Evolutionary conservation across 2,329 filamentous ascomycete genomes (phyloP).

Genomic region (Pyrenophora graminea): DNA sequence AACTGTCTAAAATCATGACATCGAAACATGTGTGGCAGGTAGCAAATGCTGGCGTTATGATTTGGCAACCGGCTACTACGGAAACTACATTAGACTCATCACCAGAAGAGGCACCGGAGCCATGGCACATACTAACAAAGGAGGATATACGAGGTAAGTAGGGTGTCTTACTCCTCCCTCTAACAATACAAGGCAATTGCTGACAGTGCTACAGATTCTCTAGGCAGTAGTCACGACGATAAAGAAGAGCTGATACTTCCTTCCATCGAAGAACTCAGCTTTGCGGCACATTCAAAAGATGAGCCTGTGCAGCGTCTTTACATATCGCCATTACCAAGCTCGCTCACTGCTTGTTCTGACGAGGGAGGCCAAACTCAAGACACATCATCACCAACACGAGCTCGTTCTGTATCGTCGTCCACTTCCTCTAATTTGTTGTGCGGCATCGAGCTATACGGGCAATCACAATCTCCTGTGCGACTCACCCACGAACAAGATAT

Average conservation of each 20-base stretch:
- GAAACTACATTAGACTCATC: background rate
- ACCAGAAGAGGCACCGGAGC: background rate
- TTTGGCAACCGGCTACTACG: constrained; percentile 1
- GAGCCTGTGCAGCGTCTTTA: background rate
- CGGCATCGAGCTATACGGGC: background rate
- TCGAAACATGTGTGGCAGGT: background rate
- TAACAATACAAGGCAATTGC: background rate
- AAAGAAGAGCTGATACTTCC: background rate
- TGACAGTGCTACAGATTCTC: background rate
- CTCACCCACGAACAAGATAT: background rate
- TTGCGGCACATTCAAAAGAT: background rate
- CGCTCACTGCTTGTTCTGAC: background rate
- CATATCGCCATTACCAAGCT: background rate
- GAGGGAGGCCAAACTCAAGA: background rate
- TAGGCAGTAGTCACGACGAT: background rate
- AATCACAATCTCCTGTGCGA: background rate
- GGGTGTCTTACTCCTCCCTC: background rate
- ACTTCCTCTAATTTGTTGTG: background rate
- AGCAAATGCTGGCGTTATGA: background rate
- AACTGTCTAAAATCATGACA: background rate
- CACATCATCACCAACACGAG: too few relatives aligned
- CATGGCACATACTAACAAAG: background rate
- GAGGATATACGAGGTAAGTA: background rate
- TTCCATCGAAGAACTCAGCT: background rate
- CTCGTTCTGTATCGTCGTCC: background rate